A percentile compares a stretch with the other conserved stretches of the same genome.
Conservation (phyloP, 129 eudicot genomes). For the Daucus carota region DH1_v3.0 NC_030381.2:2942001-2942500, state of each 20-base stretch:
- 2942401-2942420: background rate
- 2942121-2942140: background rate
- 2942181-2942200: background rate
- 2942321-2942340: background rate
- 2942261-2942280: fast-evolving
- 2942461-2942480: background rate
- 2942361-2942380: background rate
- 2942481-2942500: background rate
- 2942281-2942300: background rate
- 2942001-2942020: background rate
- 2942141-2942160: background rate
- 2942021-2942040: no score
- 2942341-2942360: no score
- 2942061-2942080: background rate
- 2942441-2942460: background rate
- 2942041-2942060: background rate
- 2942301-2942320: background rate
- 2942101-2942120: background rate
- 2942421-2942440: background rate
- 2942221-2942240: background rate
- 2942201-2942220: background rate
- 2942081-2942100: background rate
- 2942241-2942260: background rate
- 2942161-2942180: background rate
- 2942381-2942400: background rate